Evolutionary conservation across 352 stramenopile species (phyloP).

Genomic region (Thalassiosira mediterranea): DNA sequence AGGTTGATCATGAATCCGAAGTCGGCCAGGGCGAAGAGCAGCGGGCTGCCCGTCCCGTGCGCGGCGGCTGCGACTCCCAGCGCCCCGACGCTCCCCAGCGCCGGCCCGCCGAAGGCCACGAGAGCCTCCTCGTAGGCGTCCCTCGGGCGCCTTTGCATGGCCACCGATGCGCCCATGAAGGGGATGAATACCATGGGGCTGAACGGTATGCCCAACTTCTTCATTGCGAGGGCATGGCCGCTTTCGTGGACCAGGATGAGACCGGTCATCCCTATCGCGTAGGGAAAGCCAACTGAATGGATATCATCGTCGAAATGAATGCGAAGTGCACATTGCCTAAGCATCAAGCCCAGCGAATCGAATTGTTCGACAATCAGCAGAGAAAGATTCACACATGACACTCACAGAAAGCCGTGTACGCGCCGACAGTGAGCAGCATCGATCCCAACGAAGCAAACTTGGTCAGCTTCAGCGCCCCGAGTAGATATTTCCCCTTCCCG

Average conservation of each 20-base stretch:
- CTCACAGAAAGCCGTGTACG: slow-evolving; percentile 84
- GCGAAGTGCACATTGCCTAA: no score
- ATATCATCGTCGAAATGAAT: no score
- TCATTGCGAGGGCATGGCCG: slow-evolving; percentile 82
- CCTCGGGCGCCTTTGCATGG: slow-evolving; percentile 76
- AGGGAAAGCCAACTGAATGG: slow-evolving; percentile 66
- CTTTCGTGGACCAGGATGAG: slow-evolving; percentile 85
- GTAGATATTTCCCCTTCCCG: slow-evolving; percentile 86
- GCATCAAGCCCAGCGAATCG: no score
- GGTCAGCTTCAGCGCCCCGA: slow-evolving; percentile 86
- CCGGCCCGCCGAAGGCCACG: slow-evolving; percentile 84
- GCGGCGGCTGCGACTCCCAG: slow-evolving; percentile 64
- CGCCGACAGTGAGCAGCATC: slow-evolving; percentile 84
- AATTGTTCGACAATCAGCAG: no score
- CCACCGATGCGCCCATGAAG: slow-evolving; percentile 86
- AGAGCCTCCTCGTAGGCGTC: slow-evolving; percentile 84
- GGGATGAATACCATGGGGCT: slow-evolving; percentile 86
- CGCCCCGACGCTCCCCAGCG: slow-evolving; percentile 74
- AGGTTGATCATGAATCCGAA: slow-evolving; percentile 90
- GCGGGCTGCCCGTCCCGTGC: slow-evolving; percentile 74
- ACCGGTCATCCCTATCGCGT: slow-evolving; percentile 85
- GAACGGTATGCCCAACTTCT: slow-evolving; percentile 81
- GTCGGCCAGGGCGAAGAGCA: slow-evolving; percentile 85
- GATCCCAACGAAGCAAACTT: slow-evolving; percentile 84
- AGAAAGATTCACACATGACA: no score